These are phyloP conservation scores for Medicago truncatula DNA, from an alignment of 306 rosid genomes.

Conservation along the genomic window DNA sequence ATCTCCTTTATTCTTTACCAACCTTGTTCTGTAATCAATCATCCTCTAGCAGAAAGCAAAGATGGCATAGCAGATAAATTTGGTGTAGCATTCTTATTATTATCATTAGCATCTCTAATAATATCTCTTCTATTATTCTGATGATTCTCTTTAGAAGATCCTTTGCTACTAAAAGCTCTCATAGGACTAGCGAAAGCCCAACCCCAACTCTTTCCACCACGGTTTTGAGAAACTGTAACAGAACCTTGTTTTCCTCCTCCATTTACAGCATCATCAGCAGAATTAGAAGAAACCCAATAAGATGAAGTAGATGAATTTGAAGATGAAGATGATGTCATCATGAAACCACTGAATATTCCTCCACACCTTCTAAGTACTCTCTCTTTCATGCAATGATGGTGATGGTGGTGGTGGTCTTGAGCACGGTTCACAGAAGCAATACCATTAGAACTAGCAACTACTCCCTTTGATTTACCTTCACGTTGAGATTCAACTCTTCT, in stretches of 20 bases:
- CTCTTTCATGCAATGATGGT: conserved; percentile 72
- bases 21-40: neutral
- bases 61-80: conserved; percentile 80
- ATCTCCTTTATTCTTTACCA: neutral
- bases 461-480: conserved; percentile 66
- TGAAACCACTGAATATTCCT: conserved; percentile 87
- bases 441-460: neutral
- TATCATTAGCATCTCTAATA: conserved; percentile 60
- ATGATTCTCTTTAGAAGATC: conserved; percentile 54
- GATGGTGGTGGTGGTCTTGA: conserved; percentile 18
- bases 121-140: conserved; percentile 53
- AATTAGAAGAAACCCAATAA: conserved; percentile 69
- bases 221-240: conserved; percentile 47
- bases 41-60: conserved; percentile 66
- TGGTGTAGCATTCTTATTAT: conserved; percentile 46
- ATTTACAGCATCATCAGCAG: conserved; percentile 57
- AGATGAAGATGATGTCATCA: conserved; percentile 75
- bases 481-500: conserved; percentile 91
- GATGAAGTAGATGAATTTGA: conserved; percentile 71
- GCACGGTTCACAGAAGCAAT: conserved; percentile 27
- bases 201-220: conserved; percentile 67
- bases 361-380: conserved; percentile 67
- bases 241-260: conserved; percentile 47
- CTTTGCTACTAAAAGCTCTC: conserved; percentile 72
- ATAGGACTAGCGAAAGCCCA: conserved; percentile 98